Evolutionary conservation across 345 rosid species (phyloP).

Genomic region (Theobroma cacao): DNA sequence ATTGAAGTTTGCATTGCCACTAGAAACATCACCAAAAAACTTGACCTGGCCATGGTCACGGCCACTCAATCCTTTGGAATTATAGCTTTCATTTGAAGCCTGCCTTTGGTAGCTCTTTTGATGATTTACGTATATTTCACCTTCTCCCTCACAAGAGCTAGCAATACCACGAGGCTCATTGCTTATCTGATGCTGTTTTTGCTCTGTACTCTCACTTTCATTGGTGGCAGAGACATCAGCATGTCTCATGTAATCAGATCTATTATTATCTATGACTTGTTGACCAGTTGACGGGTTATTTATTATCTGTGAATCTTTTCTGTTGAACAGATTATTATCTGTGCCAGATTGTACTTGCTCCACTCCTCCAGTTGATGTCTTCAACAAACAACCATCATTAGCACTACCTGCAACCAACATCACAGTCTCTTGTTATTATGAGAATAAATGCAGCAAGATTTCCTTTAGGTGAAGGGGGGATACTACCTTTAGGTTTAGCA

Average conservation of each 20-base stretch:
- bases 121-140: constrained; percentile 22
- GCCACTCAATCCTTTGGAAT: constrained; percentile 21
- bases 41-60: constrained; percentile 25
- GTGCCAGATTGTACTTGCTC: constrained; percentile 19
- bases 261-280: constrained; percentile 5
- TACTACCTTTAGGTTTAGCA: constrained; percentile 7
- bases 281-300: constrained; percentile 11
- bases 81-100: constrained; percentile 19
- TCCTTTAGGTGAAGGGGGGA: background rate
- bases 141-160: constrained; percentile 11
- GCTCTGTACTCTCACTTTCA: constrained; percentile 19
- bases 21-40: constrained; percentile 20
- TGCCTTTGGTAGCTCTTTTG: constrained; percentile 24
- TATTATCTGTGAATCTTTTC: constrained; percentile 16
- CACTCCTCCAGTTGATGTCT: constrained; percentile 11
- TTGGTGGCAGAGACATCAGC: constrained; percentile 11
- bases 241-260: constrained; percentile 16
- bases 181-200: constrained; percentile 18
- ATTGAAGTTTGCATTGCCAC: constrained; percentile 19
- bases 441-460: background rate
- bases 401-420: constrained; percentile 20
- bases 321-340: constrained; percentile 1
- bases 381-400: constrained; percentile 11
- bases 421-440: background rate
- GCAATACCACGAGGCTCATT: constrained; percentile 18